Percentiles rank a stretch among this genome's conserved stretches.
phyloP scores from a whole-genome alignment of 2,329 filamentous ascomycete genomes.

The Cladophialophora exuberans region DNA sequence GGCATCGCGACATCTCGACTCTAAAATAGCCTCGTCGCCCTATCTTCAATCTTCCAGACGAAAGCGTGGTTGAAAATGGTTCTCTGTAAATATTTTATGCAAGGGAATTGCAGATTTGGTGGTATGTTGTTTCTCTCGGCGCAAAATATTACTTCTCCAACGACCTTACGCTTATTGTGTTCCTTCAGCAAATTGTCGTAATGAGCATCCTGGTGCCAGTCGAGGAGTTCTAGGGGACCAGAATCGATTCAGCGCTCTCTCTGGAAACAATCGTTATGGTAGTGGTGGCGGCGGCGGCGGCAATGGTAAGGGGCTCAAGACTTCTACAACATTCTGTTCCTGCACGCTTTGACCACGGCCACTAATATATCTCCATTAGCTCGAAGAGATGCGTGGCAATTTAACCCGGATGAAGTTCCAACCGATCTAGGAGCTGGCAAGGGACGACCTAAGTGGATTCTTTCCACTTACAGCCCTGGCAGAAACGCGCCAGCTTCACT shows the following conservation, averaged over 20 bases:
- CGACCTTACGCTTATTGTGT: neutral
- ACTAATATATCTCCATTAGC: constrained; percentile 27
- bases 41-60: too few species aligned
- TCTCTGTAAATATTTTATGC: constrained; percentile 67
- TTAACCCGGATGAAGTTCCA: constrained; percentile 64
- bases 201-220: constrained; percentile 61
- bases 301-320: constrained; percentile 17
- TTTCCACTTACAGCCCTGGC: constrained; percentile 83
- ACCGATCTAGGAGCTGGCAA: constrained; percentile 63
- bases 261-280: constrained; percentile 27
- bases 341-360: neutral
- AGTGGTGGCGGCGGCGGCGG: constrained; percentile 14
- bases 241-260: constrained; percentile 29
- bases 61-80: constrained; percentile 44
- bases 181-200: constrained; percentile 59
- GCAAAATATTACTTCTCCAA: neutral
- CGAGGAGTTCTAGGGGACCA: constrained; percentile 20
- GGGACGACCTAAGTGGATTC: constrained; percentile 79
- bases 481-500: constrained; percentile 77
- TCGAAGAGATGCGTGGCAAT: constrained; percentile 38
- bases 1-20: too few species aligned
- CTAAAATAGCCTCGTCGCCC: too few species aligned
- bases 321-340: neutral
- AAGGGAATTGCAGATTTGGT: constrained; percentile 68
- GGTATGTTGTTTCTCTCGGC: constrained; percentile 45